These are phyloP conservation scores for Pseudogymnoascus sp. DNA, from an alignment of 2,329 filamentous ascomycete genomes.

Conservation along the genomic window DNA sequence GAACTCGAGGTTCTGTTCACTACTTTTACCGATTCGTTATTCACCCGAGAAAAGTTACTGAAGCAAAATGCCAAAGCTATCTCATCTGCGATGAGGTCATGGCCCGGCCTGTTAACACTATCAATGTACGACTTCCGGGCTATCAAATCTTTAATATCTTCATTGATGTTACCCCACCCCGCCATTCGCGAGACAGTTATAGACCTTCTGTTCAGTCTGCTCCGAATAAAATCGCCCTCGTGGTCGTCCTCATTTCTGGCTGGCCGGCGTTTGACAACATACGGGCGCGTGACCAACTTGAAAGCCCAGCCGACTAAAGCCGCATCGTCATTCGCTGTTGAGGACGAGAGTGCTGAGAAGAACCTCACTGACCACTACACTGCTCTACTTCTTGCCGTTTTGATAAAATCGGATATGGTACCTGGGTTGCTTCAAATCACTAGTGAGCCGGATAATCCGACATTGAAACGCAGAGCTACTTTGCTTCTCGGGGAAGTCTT, in stretches of 20 bases:
- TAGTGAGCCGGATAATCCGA: slow-evolving; percentile 58
- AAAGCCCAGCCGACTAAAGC: slow-evolving; percentile 51
- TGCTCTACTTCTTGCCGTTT: slow-evolving; percentile 74
- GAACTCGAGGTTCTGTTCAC: slow-evolving; percentile 87
- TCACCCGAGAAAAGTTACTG: slow-evolving; percentile 53
- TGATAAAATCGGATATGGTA: slow-evolving; percentile 74
- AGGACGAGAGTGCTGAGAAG: slow-evolving; percentile 64
- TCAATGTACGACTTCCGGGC: slow-evolving; percentile 84
- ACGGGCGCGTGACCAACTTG: slow-evolving; percentile 85
- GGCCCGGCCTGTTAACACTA: slow-evolving; percentile 84
- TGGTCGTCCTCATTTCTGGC: slow-evolving; percentile 97
- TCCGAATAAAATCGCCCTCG: slow-evolving; percentile 86
- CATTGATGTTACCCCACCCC: slow-evolving; percentile 51
- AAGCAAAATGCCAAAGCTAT: slow-evolving; percentile 92
- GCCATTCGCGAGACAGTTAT: slow-evolving; percentile 68
- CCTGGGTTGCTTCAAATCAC: slow-evolving; percentile 56
- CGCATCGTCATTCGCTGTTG: slow-evolving; percentile 40
- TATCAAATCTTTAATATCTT: slow-evolving; percentile 68
- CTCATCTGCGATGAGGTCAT: slow-evolving; percentile 81
- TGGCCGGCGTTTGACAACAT: slow-evolving; percentile 85
- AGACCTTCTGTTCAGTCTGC: slow-evolving; percentile 70
- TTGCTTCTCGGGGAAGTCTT: slow-evolving; percentile 85
- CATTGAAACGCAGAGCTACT: slow-evolving; percentile 79
- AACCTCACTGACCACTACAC: slow-evolving; percentile 94
- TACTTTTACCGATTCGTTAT: slow-evolving; percentile 78